Base-by-base conservation (phyloP, 2,329 filamentous ascomycete genomes). In the Acarospora socialis region DNA sequence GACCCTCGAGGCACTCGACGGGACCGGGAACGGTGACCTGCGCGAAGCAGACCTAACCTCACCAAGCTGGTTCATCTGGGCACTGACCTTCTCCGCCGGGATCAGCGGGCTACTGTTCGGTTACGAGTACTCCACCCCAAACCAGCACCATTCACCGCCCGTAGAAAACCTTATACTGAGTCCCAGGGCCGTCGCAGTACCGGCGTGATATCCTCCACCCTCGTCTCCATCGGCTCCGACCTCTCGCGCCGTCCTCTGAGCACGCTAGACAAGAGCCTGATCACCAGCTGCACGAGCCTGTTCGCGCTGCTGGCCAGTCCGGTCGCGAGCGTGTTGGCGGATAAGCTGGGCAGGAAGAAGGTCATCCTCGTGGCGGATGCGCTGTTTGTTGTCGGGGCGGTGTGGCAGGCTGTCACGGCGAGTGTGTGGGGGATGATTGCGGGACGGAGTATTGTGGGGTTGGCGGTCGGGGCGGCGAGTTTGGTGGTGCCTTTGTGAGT, bases 401-500 rank as follows among this genome's bases (percentile, higher is more conserved):
- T 62, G 21, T 50, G 52, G 40, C 61, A 64, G 42, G 57, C 59
- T 3, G 39, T 49, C 24, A 53, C 57, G 1, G 49, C 38, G 30
- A 46, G 50, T 15, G 57, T 64, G n/a, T 50, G 51, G 46, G 53
- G 52, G 3, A 63, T 64, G 60, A 57, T 64, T 26, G 21, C 51
- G 20, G 61, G 61, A 3, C 52, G 61, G 25, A 61, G 57, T 38
- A 45, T 63, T 39, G 57, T 65, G 30, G 61, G 61, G 10, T 45
- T 65, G 33, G 61, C 60, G 3, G 55, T 65, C 40, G 61, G 61
- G 12, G 51, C 52, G 29, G 59, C 61, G 16, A 83, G 77, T 49
- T 80, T 92, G 45, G 80, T 92, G 3, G 77, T 82, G 18, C 86
- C 86, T 27, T 55, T 94, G 44, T 66, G 59, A 32, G 57, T 53